phyloP scores from a whole-genome alignment of 345 rosid species.

The Abelmoschus esculentus region DNA sequence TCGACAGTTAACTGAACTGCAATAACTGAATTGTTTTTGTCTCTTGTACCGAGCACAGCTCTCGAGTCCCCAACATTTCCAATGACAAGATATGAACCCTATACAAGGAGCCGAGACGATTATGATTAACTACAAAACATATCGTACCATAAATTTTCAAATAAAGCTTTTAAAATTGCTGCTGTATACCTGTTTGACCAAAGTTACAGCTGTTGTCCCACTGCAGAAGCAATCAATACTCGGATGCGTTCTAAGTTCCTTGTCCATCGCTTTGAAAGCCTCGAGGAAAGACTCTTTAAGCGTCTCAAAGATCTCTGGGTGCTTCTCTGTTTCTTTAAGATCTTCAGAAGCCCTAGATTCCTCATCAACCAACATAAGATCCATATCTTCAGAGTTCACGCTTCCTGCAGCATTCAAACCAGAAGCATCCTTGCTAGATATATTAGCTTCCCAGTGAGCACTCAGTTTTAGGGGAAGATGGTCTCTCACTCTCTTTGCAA shows the following conservation, averaged over 20 bases:
- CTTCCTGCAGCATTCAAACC: conserved; percentile 44
- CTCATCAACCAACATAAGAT: conserved; percentile 59
- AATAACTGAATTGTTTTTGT: conserved; percentile 50
- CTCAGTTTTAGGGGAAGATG: conserved; percentile 76
- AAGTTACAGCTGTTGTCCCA: conserved; percentile 95
- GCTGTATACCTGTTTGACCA: conserved; percentile 74
- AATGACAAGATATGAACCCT: conserved; percentile 75
- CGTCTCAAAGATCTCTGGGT: conserved; percentile 42
- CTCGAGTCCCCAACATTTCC: conserved; percentile 97
- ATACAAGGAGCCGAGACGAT: conserved; percentile 6
- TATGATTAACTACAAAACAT: conserved; percentile 1
- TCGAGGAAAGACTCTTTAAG: conserved; percentile 79
- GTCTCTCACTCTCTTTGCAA: conserved; percentile 92
- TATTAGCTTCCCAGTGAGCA: conserved; percentile 68
- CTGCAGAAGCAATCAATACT: conserved; percentile 88
- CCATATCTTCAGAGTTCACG: conserved; percentile 44
- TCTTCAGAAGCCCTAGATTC: conserved; percentile 50
- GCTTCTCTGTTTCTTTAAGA: conserved; percentile 43
- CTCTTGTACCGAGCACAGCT: conserved; percentile 80
- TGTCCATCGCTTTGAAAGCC: conserved; percentile 91
- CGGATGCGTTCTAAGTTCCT: conserved; percentile 71
- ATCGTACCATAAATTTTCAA: conserved; percentile 1
- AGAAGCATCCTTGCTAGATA: conserved; percentile 47
- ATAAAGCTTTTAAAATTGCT: conserved; percentile 3
- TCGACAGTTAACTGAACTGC: conserved; percentile 95